phyloP scores from a whole-genome alignment of 1,284 basidiomycete species.

The Schizophyllum commune region DNA sequence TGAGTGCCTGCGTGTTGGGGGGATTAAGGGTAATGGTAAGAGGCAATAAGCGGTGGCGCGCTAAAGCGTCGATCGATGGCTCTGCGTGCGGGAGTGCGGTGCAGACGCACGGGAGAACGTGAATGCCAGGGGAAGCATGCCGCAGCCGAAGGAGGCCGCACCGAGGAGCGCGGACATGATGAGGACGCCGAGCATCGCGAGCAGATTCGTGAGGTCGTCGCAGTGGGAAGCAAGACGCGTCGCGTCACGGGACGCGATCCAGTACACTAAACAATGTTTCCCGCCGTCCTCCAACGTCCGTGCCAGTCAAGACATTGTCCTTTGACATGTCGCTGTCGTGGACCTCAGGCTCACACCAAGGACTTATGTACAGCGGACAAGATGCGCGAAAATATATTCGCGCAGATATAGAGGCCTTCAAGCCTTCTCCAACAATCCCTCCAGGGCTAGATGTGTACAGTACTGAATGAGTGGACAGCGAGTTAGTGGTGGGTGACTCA shows the following conservation, averaged over 20 bases:
- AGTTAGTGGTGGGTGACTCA: neutral
- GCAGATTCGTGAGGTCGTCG: neutral
- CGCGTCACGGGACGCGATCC: too few relatives aligned
- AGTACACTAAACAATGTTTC: too few relatives aligned
- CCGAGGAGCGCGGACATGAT: constrained; percentile 66
- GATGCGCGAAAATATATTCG: neutral
- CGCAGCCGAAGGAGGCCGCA: constrained; percentile 62
- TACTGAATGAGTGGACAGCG: neutral
- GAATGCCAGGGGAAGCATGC: constrained; percentile 69
- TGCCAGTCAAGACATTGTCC: too few relatives aligned
- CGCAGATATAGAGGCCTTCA: neutral
- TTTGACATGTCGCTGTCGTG: too few relatives aligned
- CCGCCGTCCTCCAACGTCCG: too few relatives aligned
- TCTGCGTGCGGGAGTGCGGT: neutral
- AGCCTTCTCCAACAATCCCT: neutral
- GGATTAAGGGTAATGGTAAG: constrained; percentile 23
- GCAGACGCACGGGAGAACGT: constrained; percentile 62
- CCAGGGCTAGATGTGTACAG: neutral
- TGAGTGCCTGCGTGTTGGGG: constrained; percentile 24
- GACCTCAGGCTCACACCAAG: too few relatives aligned
- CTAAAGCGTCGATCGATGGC: neutral
- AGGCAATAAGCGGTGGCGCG: constrained; percentile 24
- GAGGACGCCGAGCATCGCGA: constrained; percentile 33
- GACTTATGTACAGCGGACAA: too few relatives aligned
- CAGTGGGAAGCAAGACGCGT: too few relatives aligned